Evolutionary conservation across 1,284 basidiomycete species (phyloP), one percentile per base, ranked within the genome.

Genomic region (Tranzscheliella williamsii): DNA sequence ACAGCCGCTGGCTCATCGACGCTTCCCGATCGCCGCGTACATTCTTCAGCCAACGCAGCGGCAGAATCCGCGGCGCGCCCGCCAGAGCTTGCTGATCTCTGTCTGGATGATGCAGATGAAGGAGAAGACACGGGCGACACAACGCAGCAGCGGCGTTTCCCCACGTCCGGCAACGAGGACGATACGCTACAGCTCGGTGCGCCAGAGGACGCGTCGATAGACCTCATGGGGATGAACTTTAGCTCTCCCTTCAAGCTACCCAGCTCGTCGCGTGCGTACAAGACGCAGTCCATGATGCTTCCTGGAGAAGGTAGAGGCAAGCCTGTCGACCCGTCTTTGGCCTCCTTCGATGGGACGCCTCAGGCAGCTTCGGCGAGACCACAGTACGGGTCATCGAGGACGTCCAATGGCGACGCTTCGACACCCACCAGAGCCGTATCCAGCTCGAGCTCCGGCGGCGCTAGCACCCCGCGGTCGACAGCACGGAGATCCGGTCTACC

Each of bases 151-250:
- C 48, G 46, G 3, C 32, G 36, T 6, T 4, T 27, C 6, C 7
- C 24, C 7, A 17, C 26, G 4, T 27, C 21, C 4, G 33, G 38
- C 13, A 43, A 31, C 5, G 52, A 50, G 16, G 68, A 71, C 30
- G 68, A 71, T 13, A 71, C 68, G 7, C 16, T 69, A 5, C 66
- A 71, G 38, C 47, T 71, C 2, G 45, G 26, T 6, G 51, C 48
- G 6, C 45, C 53, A 1, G 55, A 51, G 15, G 70, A 70, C 24
- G 67, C 51, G 21, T 64, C 68, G 7, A 55, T 70, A 39, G 68
- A 70, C 41, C 36, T 70, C 43, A 70, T 70, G 65, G 58, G 52
- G 0, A 55, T 54, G 48, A 54, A 52, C 34, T 67, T 70, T 38
- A 66, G 24, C 27, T 56, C 49, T 22, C 55, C 61, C 12, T 64